Base-by-base conservation (phyloP, 2,329 filamentous ascomycete species). In the Colletotrichum lentis region DNA sequence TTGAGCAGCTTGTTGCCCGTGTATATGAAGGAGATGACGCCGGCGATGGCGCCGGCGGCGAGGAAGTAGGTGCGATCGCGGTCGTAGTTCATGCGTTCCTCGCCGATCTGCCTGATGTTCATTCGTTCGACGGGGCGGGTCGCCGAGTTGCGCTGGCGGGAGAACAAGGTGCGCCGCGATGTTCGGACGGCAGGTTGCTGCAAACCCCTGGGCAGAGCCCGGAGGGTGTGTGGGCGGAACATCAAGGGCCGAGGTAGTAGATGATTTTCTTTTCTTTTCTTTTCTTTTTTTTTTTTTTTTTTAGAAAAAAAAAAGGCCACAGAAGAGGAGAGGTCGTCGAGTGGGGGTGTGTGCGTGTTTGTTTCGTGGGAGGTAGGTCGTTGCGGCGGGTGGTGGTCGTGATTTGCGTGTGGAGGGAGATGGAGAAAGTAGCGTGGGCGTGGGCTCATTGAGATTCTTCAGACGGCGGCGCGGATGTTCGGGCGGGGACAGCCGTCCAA, bases 1-100 rank as follows among this genome's bases (percentile, higher is more conserved):
- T 80, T 70, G 72, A 82, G 84, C 49, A 88, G 80, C 74, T 85
- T 85, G 75, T 78, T 85, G 11, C 80, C 81, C 3, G 84, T 85
- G 75, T 85, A 87, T 68, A 81, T 73, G 73, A 83, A 82, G 27
- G 83, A 83, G 39, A 86, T 74, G 65, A 84, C 72, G 37, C 86
- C 84, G 5, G 84, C 82, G 12, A 85, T 70, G 22, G 82, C 80
- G 22, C 86, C 86, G 18, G 81, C 81, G 20, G 82, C 75, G 11
- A 88, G 80, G 71, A 88, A 87, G 14, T 82, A 80, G 4, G 79
- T 84, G 46, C 84, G 81, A 64, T 83, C 82, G 37, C 79, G 77
- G 70, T 87, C 79, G 74, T 87, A 87, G 57, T 85, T 80, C 60
- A 80, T 77, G 14, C 82, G 78, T 65, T 83, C 76, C 46, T 78